These are phyloP conservation scores for Ceratocystis harringtonii DNA, from an alignment of 2,329 filamentous ascomycete species.

Conservation along the genomic window DNA sequence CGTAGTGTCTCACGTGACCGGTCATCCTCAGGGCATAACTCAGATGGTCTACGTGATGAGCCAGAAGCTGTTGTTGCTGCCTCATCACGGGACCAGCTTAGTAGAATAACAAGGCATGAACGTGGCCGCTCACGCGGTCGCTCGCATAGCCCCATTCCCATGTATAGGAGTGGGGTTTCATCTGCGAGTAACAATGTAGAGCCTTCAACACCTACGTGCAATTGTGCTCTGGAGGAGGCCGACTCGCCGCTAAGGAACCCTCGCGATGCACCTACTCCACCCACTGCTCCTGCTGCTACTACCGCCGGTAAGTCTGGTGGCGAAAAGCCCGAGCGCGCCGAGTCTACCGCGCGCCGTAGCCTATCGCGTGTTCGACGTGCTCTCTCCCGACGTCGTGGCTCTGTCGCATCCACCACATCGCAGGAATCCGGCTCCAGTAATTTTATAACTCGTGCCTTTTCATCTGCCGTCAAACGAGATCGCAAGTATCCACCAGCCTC, in stretches of 20 bases:
- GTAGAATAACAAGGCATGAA: neutral
- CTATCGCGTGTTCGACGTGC: slow-evolving; percentile 40
- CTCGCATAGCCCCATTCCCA: slow-evolving; percentile 4
- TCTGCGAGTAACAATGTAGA: neutral
- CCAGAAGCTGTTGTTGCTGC: neutral
- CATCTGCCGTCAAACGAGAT: slow-evolving; percentile 10
- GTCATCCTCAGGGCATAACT: slow-evolving; percentile 3
- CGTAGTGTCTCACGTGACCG: slow-evolving; percentile 5
- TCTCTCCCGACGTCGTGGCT: slow-evolving; percentile 33
- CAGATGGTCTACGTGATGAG: neutral
- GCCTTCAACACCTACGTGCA: slow-evolving; percentile 22
- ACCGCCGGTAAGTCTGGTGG: slow-evolving; percentile 19
- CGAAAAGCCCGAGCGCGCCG: neutral
- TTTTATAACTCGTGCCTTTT: slow-evolving; percentile 14
- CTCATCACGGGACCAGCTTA: neutral
- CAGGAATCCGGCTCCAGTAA: slow-evolving; percentile 6
- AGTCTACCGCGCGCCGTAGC: slow-evolving; percentile 28
- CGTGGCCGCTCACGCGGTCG: slow-evolving; percentile 1
- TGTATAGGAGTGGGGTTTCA: neutral
- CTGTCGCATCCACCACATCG: slow-evolving; percentile 20
- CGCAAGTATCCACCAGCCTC: slow-evolving; percentile 15
- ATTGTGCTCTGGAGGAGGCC: slow-evolving; percentile 34
- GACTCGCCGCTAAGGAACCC: slow-evolving; percentile 50
- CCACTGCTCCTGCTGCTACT: slow-evolving; percentile 21
- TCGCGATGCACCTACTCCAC: slow-evolving; percentile 41